phyloP scores from a whole-genome alignment of 2,329 filamentous ascomycete species.

The Penicillium glabrum region DNA sequence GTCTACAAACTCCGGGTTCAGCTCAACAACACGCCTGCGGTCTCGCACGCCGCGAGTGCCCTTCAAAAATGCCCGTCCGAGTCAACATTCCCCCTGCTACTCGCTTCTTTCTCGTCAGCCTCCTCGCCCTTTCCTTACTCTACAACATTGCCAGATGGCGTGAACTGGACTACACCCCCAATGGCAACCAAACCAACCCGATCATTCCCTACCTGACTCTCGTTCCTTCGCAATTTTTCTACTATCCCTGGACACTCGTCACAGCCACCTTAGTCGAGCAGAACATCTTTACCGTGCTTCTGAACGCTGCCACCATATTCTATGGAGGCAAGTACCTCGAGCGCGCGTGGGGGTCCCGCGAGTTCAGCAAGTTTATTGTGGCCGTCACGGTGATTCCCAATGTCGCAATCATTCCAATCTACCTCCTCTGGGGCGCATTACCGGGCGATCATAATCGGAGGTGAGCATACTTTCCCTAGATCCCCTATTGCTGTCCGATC shows the following conservation, averaged over 20 bases:
- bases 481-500: not conserved
- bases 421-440: constrained; percentile 71
- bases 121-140: constrained; percentile 76
- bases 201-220: constrained; percentile 83
- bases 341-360: constrained; percentile 87
- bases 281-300: constrained; percentile 81
- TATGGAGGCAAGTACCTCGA: constrained; percentile 94
- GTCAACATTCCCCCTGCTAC: constrained; percentile 93
- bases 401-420: constrained; percentile 68
- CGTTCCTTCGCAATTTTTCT: constrained; percentile 76
- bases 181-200: constrained; percentile 49
- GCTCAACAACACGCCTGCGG: constrained; percentile 8
- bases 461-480: constrained; percentile 23
- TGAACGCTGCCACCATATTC: constrained; percentile 77
- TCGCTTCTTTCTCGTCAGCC: constrained; percentile 71
- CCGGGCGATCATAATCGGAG: constrained; percentile 44
- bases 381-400: constrained; percentile 80
- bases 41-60: constrained; percentile 25
- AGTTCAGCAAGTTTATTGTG: constrained; percentile 87
- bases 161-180: constrained; percentile 67
- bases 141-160: constrained; percentile 62
- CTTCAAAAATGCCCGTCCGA: constrained; percentile 68
- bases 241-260: constrained; percentile 91
- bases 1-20: constrained; percentile 1
- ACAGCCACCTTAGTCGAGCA: constrained; percentile 87